These are phyloP conservation scores for Blepharisma undulans DNA, from an alignment of 169 alveolate genomes.

Conservation along the genomic window DNA sequence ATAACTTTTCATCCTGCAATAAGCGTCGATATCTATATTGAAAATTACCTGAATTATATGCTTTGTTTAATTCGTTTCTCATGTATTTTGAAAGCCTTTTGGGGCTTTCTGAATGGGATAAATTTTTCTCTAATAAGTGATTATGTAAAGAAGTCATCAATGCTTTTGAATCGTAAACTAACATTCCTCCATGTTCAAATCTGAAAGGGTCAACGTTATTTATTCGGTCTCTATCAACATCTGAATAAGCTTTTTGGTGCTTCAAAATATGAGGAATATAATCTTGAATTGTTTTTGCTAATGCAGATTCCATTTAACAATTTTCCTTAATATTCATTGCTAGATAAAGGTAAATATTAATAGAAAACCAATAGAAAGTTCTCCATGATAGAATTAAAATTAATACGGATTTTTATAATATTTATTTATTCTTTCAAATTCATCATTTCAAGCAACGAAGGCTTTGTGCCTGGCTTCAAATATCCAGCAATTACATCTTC, in stretches of 20 bases:
- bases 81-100: background rate
- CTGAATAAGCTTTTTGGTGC: background rate
- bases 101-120: background rate
- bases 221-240: background rate
- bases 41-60: background rate
- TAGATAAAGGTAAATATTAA: background rate
- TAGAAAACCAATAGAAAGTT: background rate
- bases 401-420: background rate
- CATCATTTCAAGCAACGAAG: conserved; percentile 22
- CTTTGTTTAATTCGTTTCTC: background rate
- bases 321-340: background rate
- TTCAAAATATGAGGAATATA: background rate
- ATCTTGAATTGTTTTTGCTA: background rate
- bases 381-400: background rate
- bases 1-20: background rate
- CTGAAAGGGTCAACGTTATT: background rate
- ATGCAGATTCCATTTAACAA: background rate
- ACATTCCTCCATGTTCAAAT: conserved; percentile 35
- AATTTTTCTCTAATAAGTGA: background rate
- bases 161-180: conserved; percentile 33
- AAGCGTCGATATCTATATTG: background rate
- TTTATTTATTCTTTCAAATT: background rate
- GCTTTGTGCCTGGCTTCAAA: conserved; percentile 7
- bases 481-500: background rate
- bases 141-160: background rate